Percentiles rank a stretch among this genome's conserved stretches.
Conservation (phyloP, 2,329 filamentous ascomycete species). For the Nemania serpens region DNA sequence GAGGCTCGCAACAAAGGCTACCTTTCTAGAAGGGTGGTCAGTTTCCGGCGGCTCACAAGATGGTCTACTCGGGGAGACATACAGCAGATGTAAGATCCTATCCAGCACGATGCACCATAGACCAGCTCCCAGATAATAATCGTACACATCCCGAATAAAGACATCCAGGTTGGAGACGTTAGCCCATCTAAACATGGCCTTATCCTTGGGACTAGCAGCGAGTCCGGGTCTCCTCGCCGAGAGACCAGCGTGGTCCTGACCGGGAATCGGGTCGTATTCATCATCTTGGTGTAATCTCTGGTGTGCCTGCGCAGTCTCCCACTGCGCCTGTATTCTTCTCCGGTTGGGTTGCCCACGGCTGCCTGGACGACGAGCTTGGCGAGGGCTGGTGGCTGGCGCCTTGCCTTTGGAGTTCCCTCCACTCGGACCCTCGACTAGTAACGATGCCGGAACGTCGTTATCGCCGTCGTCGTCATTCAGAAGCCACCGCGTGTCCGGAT, state of each 20-base stretch:
- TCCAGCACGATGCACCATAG: conserved; percentile 83
- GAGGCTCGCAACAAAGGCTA: conserved; percentile 80
- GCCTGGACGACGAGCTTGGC: conserved; percentile 36
- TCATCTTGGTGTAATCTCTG: conserved; percentile 55
- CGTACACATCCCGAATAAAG: conserved; percentile 83
- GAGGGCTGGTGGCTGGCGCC: conserved; percentile 33
- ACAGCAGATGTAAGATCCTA: conserved; percentile 73
- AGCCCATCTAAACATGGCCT: conserved; percentile 90
- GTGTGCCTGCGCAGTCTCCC: conserved; percentile 59
- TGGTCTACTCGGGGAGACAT: conserved; percentile 43
- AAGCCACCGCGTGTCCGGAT: conserved; percentile 38
- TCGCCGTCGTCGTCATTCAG: conserved; percentile 45
- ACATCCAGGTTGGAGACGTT: conserved; percentile 88
- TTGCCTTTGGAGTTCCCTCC: conserved; percentile 32
- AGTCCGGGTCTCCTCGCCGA: conserved; percentile 34
- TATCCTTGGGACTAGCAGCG: conserved; percentile 60
- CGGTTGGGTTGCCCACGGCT: conserved; percentile 50
- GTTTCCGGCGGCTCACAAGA: conserved; percentile 15
- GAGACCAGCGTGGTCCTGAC: conserved; percentile 24
- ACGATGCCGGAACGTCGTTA: conserved; percentile 67
- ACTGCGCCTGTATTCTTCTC: conserved; percentile 54
- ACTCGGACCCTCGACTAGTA: conserved; percentile 59
- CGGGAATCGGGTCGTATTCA: conserved; percentile 29
- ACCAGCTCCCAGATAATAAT: conserved; percentile 82
- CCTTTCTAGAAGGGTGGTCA: conserved; percentile 59